Percentiles rank a stretch among this genome's conserved stretches.
These are phyloP conservation scores for Coemansia sp. DNA, from an alignment of 192 early-diverging fungal species.

Conservation along the genomic window DNA sequence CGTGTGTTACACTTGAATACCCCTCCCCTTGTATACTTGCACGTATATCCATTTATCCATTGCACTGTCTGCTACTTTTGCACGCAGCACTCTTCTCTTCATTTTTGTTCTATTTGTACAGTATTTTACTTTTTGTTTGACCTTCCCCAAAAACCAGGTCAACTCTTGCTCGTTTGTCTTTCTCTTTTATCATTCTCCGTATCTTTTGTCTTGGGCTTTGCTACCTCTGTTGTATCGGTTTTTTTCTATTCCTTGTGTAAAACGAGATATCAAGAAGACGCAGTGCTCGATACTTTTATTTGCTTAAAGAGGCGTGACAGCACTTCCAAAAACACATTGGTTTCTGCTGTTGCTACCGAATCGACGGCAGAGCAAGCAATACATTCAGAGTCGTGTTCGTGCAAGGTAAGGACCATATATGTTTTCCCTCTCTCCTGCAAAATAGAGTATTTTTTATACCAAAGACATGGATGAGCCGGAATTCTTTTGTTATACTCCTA, in stretches of 20 bases:
- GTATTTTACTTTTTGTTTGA: constrained; percentile 3
- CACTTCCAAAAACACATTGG: neutral
- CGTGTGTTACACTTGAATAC: neutral
- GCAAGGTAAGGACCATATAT: neutral
- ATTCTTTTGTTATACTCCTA: neutral
- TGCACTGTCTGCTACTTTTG: neutral
- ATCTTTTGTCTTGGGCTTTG: constrained; percentile 1
- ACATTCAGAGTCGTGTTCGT: neutral
- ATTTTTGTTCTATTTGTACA: constrained; percentile 8
- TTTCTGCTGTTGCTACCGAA: neutral
- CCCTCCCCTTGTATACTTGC: neutral
- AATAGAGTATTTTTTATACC: neutral
- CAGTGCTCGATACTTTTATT: neutral
- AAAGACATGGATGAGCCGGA: neutral
- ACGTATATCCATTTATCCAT: constrained; percentile 4
- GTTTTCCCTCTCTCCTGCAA: neutral
- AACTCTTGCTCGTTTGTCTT: constrained; percentile 3
- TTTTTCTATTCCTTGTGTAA: neutral
- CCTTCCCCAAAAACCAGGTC: constrained; percentile 2
- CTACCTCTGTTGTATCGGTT: neutral
- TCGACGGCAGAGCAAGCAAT: neutral
- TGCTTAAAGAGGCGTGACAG: neutral
- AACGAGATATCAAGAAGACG: neutral
- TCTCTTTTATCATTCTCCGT: constrained; percentile 13
- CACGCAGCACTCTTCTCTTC: neutral